These are phyloP conservation scores for Tolypocladium sp. DNA, from an alignment of 2,329 filamentous ascomycete genomes.

Conservation along the genomic window DNA sequence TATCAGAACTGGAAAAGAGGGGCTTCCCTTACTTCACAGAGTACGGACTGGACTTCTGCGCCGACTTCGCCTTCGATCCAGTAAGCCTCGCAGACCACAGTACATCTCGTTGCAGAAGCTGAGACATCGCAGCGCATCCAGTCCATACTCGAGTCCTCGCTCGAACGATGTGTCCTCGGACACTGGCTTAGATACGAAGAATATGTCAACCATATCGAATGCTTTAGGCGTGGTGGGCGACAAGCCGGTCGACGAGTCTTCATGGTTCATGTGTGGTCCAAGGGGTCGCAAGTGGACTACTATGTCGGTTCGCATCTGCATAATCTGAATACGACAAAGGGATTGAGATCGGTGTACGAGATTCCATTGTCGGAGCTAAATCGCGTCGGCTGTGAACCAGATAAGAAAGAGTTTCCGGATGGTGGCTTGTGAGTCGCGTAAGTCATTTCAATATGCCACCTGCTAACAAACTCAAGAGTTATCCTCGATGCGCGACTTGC, in stretches of 20 bases:
- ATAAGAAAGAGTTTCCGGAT: background rate
- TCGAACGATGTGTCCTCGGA: background rate
- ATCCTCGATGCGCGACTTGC: background rate
- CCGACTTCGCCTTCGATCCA: background rate
- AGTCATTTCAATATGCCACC: background rate
- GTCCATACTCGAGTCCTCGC: background rate
- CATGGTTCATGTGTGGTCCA: background rate
- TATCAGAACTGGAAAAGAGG: background rate
- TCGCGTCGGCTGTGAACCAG: background rate
- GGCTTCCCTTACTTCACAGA: background rate
- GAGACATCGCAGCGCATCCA: background rate
- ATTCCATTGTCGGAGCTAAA: background rate
- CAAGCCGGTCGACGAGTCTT: background rate
- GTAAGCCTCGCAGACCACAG: background rate
- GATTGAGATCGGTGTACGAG: background rate
- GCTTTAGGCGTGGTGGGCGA: background rate
- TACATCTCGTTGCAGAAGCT: background rate
- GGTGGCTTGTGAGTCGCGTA: background rate
- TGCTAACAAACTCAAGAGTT: background rate
- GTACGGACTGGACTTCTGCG: background rate
- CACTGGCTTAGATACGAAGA: conserved; percentile 1
- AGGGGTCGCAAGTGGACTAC: background rate
- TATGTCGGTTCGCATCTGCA: background rate
- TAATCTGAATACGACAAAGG: background rate
- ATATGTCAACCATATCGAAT: background rate